Conservation (phyloP, 441 rosid genomes). For the Bocquillonia castaneifolia region DNA sequence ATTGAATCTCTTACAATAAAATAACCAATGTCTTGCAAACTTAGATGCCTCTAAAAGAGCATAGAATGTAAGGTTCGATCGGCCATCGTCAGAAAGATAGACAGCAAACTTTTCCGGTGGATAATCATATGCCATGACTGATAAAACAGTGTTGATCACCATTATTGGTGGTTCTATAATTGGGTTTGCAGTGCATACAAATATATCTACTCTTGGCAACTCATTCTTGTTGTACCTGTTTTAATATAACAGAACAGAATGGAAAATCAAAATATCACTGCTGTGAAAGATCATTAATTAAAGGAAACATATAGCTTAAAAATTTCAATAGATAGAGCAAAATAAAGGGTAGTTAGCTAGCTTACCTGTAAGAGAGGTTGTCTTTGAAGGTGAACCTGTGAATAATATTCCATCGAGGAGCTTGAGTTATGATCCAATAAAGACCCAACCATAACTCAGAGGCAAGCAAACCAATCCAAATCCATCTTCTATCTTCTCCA, state of each 20-base stretch:
- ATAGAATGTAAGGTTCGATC: constrained; percentile 54
- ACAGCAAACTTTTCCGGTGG: constrained; percentile 54
- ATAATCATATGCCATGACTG: constrained; percentile 57
- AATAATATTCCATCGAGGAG: constrained; percentile 39
- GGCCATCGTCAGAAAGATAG: constrained; percentile 72
- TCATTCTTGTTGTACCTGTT: constrained; percentile 32
- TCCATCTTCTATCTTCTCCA: constrained; percentile 35
- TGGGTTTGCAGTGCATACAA: constrained; percentile 78
- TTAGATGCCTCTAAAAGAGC: constrained; percentile 55
- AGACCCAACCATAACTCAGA: constrained; percentile 54
- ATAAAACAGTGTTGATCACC: constrained; percentile 65
- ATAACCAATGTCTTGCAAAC: constrained; percentile 59
- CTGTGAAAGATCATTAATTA: background rate
- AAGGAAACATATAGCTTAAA: background rate
- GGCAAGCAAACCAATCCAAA: constrained; percentile 41
- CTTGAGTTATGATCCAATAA: constrained; percentile 46
- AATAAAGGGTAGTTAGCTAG: background rate
- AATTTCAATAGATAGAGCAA: background rate
- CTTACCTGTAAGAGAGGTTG: constrained; percentile 40
- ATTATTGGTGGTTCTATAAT: constrained; percentile 56
- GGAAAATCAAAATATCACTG: no score
- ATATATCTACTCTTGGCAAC: constrained; percentile 54
- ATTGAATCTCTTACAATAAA: constrained; percentile 41
- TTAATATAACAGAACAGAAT: background rate
- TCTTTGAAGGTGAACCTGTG: constrained; percentile 41